Percentiles rank a stretch among this genome's conserved stretches.
Evolutionary conservation across 495 filamentous ascomycete genomes (phyloP).

Genomic region (Cudoniella acicularis): DNA sequence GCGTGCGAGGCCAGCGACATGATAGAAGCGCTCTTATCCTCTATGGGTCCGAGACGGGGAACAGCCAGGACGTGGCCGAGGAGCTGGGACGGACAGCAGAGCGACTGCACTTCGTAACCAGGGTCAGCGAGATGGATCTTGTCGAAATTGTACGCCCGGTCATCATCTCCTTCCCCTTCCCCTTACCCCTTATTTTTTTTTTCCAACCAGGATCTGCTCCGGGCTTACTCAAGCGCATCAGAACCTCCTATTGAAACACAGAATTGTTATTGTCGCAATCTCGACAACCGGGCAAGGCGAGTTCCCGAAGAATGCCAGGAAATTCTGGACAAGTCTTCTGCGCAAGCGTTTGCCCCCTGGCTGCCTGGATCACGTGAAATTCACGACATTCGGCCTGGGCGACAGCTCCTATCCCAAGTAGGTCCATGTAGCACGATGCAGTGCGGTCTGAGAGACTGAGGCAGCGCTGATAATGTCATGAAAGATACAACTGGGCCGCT

Average conservation of each 20-base stretch:
- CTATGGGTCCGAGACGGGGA: slow-evolving; percentile 94
- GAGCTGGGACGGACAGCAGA: slow-evolving; percentile 71
- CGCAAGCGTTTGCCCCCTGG: slow-evolving; percentile 69
- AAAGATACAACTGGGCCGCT: slow-evolving; percentile 88
- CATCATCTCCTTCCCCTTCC: not conserved
- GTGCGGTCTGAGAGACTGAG: not conserved
- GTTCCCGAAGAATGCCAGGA: slow-evolving; percentile 71
- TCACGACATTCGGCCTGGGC: slow-evolving; percentile 86
- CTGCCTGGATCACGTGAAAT: slow-evolving; percentile 62
- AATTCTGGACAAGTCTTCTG: slow-evolving; percentile 83
- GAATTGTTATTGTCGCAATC: slow-evolving; percentile 70
- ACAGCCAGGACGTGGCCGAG: slow-evolving; percentile 81
- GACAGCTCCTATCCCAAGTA: slow-evolving; percentile 93
- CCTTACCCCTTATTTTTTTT: slow-evolving; percentile 16
- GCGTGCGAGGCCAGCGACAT: slow-evolving; percentile 22
- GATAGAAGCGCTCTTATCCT: slow-evolving; percentile 69
- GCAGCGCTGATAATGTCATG: not conserved
- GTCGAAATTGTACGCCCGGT: slow-evolving; percentile 62
- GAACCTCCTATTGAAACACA: slow-evolving; percentile 45
- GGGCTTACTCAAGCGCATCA: slow-evolving; percentile 17
- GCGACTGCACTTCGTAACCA: slow-evolving; percentile 71
- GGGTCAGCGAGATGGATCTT: slow-evolving; percentile 71
- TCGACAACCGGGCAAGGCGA: slow-evolving; percentile 97
- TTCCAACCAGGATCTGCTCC: not conserved
- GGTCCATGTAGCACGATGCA: not conserved